These are phyloP conservation scores for Micractinium sp. DNA, from an alignment of 139 green algal species.

Conservation along the genomic window DNA sequence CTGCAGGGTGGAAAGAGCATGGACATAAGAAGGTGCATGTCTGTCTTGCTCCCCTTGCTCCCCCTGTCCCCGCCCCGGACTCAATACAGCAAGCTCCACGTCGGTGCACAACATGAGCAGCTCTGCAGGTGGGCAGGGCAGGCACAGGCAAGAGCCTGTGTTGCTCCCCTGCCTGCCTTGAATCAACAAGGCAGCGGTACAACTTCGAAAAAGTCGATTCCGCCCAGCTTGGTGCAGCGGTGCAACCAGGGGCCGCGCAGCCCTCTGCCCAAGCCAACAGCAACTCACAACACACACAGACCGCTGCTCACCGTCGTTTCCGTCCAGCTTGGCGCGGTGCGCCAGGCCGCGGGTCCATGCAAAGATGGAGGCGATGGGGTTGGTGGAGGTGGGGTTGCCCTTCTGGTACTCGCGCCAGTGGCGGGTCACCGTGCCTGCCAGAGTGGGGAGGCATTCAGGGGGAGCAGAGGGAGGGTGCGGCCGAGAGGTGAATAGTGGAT, in stretches of 20 bases:
- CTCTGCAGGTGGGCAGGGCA: background rate
- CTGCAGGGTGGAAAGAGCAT: too few relatives aligned
- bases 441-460: background rate
- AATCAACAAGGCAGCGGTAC: too few relatives aligned
- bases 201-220: too few relatives aligned
- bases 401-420: constrained; percentile 98
- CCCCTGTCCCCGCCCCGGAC: too few relatives aligned
- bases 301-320: constrained; percentile 61
- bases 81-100: background rate
- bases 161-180: background rate
- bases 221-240: background rate
- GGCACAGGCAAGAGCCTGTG: too few relatives aligned
- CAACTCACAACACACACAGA: background rate
- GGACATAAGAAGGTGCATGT: too few relatives aligned
- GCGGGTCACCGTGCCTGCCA: constrained; percentile 76
- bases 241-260: too few relatives aligned
- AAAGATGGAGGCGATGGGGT: constrained; percentile 96
- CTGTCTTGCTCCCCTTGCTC: too few relatives aligned
- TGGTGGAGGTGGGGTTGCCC: constrained; percentile 92
- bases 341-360: constrained; percentile 94
- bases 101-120: background rate
- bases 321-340: constrained; percentile 92
- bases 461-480: background rate
- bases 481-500: background rate
- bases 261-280: background rate